Base-by-base conservation (phyloP, 228 moss, liverwort and hornwort genomes). In the Sphagnum magellanicum region DNA sequence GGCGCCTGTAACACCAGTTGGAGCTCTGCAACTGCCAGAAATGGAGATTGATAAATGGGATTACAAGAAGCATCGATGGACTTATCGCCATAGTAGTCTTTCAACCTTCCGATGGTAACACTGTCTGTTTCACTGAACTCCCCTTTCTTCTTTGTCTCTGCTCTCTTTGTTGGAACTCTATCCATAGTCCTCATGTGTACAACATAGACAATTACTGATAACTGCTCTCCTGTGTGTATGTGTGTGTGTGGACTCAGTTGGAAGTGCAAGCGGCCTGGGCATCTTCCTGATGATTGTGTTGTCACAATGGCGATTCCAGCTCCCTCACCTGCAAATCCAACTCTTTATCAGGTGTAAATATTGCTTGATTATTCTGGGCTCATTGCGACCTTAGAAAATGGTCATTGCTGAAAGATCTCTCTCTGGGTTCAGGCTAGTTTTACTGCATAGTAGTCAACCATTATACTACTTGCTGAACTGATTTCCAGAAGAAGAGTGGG, bases 201-300 rank as follows among this genome's bases (percentile, higher is more conserved):
- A 32, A 32, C 11, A 11, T 11, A 59, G 11, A 1, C 15, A 15
- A 1, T 59, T 59, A 59, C 59, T 59, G 59, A 59, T 11, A 11
- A 59, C 3, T 59, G 59, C 11, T 11, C 12, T 11, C 12, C 59
- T 11, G 11, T 15, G 11, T 11, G 11, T 9, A 4, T 64, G 10
- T 64, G 15, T 48, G 48, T 49, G 5, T 63, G 4, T 74, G 74
- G 32, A 32, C 32, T 32, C 73, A 89, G 90, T 77, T 90, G 90
- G 90, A 90, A 88, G 73, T 90, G 90, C 76, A 85, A 76, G 75
- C 83, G 88, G 70, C 83, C 90, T 59, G 90, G 90, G 66, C 90
- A 90, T 70, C 83, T 88, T 71, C 78, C 83, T 55, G 73, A 78
- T 51, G 85, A 90, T 68, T 90, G 88, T 67, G 77, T 88, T 67